Evolutionary conservation across 305 asterid genomes (phyloP).

Genomic region (Fraxinus paxiana): DNA sequence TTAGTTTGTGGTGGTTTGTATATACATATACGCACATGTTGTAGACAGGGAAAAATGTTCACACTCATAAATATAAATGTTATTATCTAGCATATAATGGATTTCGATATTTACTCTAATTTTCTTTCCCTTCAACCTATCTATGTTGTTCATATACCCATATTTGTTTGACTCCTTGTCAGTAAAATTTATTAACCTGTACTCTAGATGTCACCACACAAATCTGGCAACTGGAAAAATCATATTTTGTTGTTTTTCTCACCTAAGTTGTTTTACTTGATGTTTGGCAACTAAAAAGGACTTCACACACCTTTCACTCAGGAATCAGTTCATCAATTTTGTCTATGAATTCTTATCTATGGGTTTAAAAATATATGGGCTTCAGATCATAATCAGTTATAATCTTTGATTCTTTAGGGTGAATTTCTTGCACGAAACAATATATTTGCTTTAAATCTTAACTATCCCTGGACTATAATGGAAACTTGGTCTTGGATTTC

Average conservation of each 20-base stretch:
- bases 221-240: not conserved
- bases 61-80: not conserved
- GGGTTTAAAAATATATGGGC: not conserved
- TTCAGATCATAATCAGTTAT: not conserved
- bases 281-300: not conserved
- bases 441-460: not conserved
- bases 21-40: not conserved
- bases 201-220: not conserved
- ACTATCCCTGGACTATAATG: not conserved
- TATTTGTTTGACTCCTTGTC: slow-evolving; percentile 4
- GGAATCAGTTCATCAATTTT: slow-evolving; percentile 9
- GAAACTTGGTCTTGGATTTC: slow-evolving; percentile 11
- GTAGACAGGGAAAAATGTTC: not conserved
- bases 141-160: not conserved
- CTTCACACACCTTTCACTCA: not conserved
- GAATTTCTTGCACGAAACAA: not conserved
- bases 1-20: not conserved
- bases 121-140: not conserved
- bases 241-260: not conserved
- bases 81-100: not conserved
- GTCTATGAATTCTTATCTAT: not conserved
- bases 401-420: not conserved
- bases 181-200: not conserved
- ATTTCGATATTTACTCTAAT: not conserved
- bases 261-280: not conserved